A percentile compares a stretch with the other conserved stretches of the same genome.
Conservation (phyloP, 2,329 filamentous ascomycete species). For the Ceratocystis huliohia region DNA sequence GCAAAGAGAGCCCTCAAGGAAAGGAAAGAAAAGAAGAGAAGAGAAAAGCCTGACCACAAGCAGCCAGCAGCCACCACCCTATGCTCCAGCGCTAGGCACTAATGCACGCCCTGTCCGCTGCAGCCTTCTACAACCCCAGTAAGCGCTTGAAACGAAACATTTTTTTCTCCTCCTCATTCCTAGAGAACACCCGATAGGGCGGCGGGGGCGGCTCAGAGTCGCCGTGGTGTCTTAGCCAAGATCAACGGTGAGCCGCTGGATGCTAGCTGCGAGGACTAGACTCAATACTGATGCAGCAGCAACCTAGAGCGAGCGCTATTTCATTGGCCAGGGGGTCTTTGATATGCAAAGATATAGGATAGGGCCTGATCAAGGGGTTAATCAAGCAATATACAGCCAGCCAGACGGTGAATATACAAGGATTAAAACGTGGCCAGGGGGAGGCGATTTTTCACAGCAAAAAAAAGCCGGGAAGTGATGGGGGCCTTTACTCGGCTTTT, state of each 20-base stretch:
- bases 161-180: background rate
- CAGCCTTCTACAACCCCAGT: background rate
- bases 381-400: background rate
- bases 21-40: background rate
- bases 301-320: background rate
- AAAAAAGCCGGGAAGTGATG: background rate
- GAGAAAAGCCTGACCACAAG: too few species aligned
- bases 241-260: background rate
- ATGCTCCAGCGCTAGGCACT: background rate
- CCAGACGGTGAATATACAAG: background rate
- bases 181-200: background rate
- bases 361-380: background rate
- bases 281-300: background rate
- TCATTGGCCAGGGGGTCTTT: background rate
- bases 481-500: background rate
- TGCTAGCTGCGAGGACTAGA: background rate
- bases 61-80: background rate
- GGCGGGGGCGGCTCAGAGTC: background rate
- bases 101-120: background rate
- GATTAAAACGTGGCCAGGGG: background rate
- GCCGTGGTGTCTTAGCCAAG: background rate
- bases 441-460: background rate
- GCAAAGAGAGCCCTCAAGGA: background rate
- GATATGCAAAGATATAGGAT: background rate
- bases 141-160: conserved; percentile 4